These are phyloP conservation scores for Fusarium sp. DNA, from an alignment of 2,329 filamentous ascomycete species.

Conservation along the genomic window DNA sequence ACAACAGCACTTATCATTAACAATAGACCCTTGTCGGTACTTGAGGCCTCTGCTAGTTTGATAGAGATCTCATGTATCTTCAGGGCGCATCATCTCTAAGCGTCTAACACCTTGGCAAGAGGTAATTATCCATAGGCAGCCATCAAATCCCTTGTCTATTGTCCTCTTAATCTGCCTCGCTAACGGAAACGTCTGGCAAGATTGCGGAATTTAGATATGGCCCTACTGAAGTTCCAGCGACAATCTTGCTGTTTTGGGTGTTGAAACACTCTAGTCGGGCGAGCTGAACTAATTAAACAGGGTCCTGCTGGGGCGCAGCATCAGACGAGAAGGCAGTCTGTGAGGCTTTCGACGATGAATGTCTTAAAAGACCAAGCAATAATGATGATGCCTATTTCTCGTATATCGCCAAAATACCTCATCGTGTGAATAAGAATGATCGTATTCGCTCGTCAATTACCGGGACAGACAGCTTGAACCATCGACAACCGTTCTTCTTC, in stretches of 20 bases:
- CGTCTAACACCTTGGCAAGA: background rate
- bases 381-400: background rate
- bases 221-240: background rate
- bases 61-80: background rate
- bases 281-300: conserved; percentile 16
- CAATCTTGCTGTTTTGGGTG: conserved; percentile 25
- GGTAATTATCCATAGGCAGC: conserved; percentile 15
- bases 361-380: background rate
- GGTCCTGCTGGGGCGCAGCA: conserved; percentile 23
- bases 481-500: background rate
- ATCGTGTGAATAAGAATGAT: background rate
- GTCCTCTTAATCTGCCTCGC: conserved; percentile 1
- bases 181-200: conserved; percentile 7
- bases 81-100: background rate
- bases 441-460: background rate
- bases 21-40: conserved; percentile 7
- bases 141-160: background rate
- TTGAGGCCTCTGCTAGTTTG: background rate
- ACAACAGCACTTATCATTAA: background rate
- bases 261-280: conserved; percentile 9
- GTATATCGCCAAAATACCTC: background rate
- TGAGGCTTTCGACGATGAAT: conserved; percentile 5
- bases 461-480: background rate
- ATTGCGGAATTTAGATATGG: conserved; percentile 18
- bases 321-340: conserved; percentile 7